Percentiles rank a stretch among this genome's conserved stretches.
Evolutionary conservation across 306 rosid species (phyloP).

Genomic region (Prosopis cineraria): DNA sequence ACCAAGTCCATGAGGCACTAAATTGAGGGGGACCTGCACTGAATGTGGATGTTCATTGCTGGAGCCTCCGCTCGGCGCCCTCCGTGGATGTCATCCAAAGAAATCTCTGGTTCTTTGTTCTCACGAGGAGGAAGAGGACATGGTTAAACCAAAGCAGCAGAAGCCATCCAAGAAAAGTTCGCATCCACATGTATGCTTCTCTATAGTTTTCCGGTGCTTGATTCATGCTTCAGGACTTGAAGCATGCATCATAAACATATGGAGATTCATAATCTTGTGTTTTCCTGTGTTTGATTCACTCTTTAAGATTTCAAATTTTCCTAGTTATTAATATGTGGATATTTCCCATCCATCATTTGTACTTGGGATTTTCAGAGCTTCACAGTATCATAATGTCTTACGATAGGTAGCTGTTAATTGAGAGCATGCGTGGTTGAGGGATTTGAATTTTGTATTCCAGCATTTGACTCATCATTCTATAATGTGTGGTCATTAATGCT

Average conservation of each 20-base stretch:
- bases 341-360: constrained; percentile 5
- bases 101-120: constrained; percentile 22
- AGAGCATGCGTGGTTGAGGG: neutral
- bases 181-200: constrained; percentile 36
- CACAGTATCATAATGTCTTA: neutral
- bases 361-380: neutral
- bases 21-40: neutral
- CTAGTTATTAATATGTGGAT: neutral
- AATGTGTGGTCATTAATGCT: neutral
- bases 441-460: constrained; percentile 31
- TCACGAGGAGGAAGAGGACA: constrained; percentile 7
- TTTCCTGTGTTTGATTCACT: neutral
- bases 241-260: constrained; percentile 14
- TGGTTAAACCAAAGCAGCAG: constrained; percentile 53
- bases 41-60: neutral
- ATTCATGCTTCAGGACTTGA: constrained; percentile 1
- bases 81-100: neutral
- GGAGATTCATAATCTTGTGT: constrained; percentile 1
- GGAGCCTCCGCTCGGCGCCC: neutral
- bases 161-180: constrained; percentile 42
- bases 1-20: neutral
- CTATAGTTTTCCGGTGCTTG: neutral
- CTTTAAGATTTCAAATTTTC: neutral
- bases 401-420: neutral
- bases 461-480: neutral